Percentiles rank a stretch among this genome's conserved stretches.
phyloP scores from a whole-genome alignment of 2,329 filamentous ascomycete species.

The Microascus cirrosus region DNA sequence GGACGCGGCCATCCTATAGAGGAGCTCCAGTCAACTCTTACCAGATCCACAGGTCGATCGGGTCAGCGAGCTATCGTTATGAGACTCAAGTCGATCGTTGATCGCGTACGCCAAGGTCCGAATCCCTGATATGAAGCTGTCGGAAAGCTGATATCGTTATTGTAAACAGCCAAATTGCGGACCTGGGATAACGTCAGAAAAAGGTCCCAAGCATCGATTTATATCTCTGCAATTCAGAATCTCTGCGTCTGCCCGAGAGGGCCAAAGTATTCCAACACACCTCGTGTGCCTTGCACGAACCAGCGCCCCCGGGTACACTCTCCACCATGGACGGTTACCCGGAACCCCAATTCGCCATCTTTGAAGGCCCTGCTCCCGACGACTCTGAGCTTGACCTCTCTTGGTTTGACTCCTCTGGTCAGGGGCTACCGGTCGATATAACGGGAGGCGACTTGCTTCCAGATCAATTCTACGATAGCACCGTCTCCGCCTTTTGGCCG shows the following conservation, averaged over 20 bases:
- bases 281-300: neutral
- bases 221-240: neutral
- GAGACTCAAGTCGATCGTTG: neutral
- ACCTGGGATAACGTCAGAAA: conserved; percentile 1
- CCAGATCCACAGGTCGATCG: neutral
- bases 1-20: neutral
- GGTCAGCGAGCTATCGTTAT: neutral
- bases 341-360: neutral
- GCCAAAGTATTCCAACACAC: neutral
- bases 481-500: too few relatives aligned
- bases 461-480: too few relatives aligned
- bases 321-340: neutral
- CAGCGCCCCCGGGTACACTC: neutral
- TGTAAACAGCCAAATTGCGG: neutral
- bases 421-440: too few relatives aligned
- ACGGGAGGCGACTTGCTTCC: too few relatives aligned
- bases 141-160: neutral
- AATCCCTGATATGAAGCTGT: neutral
- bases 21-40: neutral
- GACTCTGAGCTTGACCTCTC: too few relatives aligned
- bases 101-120: neutral
- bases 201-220: neutral
- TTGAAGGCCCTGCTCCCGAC: too few relatives aligned
- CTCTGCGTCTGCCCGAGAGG: neutral
- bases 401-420: too few relatives aligned